Conservation (phyloP, 2,329 filamentous ascomycete species). For the Claviceps cyperi region DNA sequence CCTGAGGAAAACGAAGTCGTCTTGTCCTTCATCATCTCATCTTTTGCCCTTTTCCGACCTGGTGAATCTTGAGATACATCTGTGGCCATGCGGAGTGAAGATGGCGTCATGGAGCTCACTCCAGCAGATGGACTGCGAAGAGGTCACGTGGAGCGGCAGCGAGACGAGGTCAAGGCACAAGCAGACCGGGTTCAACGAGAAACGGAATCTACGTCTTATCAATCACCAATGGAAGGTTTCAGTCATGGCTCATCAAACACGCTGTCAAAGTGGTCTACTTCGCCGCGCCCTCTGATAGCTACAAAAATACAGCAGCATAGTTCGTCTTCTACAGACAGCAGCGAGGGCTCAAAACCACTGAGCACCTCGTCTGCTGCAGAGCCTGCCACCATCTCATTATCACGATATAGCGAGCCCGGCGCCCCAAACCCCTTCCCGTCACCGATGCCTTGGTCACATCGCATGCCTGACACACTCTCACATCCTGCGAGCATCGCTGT, state of each 20-base stretch:
- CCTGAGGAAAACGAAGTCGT: background rate
- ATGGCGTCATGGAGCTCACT: conserved; percentile 17
- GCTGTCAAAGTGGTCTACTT: background rate
- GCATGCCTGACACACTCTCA: background rate
- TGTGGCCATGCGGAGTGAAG: conserved; percentile 10
- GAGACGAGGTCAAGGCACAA: background rate
- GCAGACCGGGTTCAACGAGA: background rate
- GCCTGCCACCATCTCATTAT: conserved; percentile 1
- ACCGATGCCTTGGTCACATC: background rate
- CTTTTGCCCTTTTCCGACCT: background rate
- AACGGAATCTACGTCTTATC: background rate
- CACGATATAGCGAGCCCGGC: conserved; percentile 1
- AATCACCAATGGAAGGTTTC: conserved; percentile 4
- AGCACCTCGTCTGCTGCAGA: conserved; percentile 13
- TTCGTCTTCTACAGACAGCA: background rate
- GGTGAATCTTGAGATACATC: background rate
- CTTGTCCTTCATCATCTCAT: background rate
- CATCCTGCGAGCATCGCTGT: background rate
- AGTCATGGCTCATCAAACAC: conserved; percentile 1
- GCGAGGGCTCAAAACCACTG: conserved; percentile 33
- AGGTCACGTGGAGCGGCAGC: conserved; percentile 14
- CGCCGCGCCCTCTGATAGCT: background rate
- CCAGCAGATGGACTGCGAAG: conserved; percentile 19
- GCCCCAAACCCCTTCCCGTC: conserved; percentile 7
- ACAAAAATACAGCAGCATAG: background rate